Conservation (phyloP, 2,329 filamentous ascomycete species). For the Claviceps capensis region DNA sequence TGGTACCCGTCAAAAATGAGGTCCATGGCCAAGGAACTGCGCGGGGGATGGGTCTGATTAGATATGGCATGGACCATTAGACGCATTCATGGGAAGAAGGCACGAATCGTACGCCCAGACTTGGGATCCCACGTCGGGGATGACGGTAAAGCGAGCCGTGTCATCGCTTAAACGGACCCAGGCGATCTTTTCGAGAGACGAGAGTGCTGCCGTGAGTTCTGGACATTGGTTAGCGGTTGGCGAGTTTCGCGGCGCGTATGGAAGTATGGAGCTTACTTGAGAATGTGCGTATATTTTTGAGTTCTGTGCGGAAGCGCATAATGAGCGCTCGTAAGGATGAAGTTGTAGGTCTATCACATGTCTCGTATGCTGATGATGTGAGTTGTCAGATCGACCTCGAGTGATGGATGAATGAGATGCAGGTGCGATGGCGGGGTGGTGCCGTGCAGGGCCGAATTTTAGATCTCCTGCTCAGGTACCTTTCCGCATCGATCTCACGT, state of each 20-base stretch:
- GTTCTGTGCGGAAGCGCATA: conserved; percentile 54
- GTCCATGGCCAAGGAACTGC: conserved; percentile 51
- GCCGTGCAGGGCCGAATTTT: too few relatives aligned
- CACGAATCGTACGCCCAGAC: conserved; percentile 71
- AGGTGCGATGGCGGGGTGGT: not conserved
- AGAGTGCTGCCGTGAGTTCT: conserved; percentile 53
- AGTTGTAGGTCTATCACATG: not conserved
- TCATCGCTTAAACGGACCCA: conserved; percentile 86
- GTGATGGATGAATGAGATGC: not conserved
- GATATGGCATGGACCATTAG: not conserved
- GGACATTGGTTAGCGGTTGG: conserved; percentile 1
- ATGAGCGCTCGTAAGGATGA: conserved; percentile 12
- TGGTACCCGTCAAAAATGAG: conserved; percentile 78
- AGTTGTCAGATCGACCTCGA: not conserved
- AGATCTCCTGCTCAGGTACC: too few relatives aligned
- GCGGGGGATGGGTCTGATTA: not conserved
- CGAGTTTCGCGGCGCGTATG: not conserved
- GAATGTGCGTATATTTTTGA: conserved; percentile 54
- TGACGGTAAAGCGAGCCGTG: conserved; percentile 83
- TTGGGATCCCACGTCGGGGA: conserved; percentile 87
- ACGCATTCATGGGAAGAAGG: not conserved
- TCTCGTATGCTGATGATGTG: not conserved
- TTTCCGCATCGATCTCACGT: too few relatives aligned
- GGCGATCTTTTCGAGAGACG: conserved; percentile 64
- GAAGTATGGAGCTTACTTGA: conserved; percentile 32